Base-by-base conservation (phyloP, 2,329 filamentous ascomycete genomes). In the Golovinomyces cichoracearum region DNA sequence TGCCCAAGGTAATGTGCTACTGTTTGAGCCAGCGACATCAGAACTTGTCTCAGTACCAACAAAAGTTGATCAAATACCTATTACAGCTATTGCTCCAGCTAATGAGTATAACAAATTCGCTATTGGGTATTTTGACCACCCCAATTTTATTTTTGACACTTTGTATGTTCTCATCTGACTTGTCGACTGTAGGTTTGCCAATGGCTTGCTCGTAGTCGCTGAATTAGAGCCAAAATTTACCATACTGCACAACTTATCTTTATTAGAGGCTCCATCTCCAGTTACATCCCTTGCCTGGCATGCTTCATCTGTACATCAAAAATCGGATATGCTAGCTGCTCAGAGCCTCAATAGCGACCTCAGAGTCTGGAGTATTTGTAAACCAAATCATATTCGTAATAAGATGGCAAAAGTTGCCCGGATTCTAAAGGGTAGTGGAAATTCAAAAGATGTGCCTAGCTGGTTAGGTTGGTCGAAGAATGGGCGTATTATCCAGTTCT, bases 381-480 rank as follows among this genome's bases (percentile, higher is more conserved):
- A 95, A 63, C 73, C 72, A 51, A 68, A 79, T 26, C 7, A 33
- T 9, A 10, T 15, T 15, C 21, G 21, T 22, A 3, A 13, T 61
- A 70, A 77, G 61, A 64, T 72, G 57, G 86, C 86, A 31, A 88
- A 86, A 58, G 81, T 94, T 6, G 92, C 95, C 51, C 73, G 90
- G 53, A 78, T 92, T 25, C 66, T 98, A 45, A 88, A 83, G 62
- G 73, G 82, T 57, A 77, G 77, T 6, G 85, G 93, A 52, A 77
- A 77, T 54, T 67, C 75, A 29, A 13, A n/a, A 7, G 66, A 75
- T 2, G 84, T 84, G 1, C 80, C 83, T 33, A 93, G 93, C 61
- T 98, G 90, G 90, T 86, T 94, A 69, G 81, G 78, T 19, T 98
- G 90, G 90, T 95, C 90, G 0, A 95, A 94, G 65, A 95, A 93